Evolutionary conservation across 257 asterid species (phyloP).

Genomic region (Jaltomata sinuosa): DNA sequence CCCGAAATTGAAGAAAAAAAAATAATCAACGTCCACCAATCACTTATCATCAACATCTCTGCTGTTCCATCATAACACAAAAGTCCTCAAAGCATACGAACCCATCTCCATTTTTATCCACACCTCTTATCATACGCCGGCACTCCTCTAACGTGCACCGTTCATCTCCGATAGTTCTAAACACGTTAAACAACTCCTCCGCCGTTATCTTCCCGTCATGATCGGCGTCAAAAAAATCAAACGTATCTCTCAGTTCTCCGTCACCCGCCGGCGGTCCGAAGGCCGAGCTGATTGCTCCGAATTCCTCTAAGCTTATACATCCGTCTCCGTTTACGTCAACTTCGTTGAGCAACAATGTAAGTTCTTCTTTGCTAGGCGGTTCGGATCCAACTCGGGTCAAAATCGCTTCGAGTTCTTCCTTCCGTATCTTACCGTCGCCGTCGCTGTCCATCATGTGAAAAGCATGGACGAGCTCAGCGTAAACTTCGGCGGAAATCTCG

Average conservation of each 20-base stretch:
- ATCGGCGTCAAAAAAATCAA: slow-evolving; percentile 16
- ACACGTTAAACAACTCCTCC: slow-evolving; percentile 8
- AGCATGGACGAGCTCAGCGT: slow-evolving; percentile 44
- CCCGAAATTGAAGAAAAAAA: neutral
- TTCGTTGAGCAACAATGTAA: slow-evolving; percentile 14
- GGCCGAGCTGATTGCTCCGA: slow-evolving; percentile 7
- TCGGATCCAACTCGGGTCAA: slow-evolving; percentile 8
- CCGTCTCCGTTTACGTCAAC: slow-evolving; percentile 18
- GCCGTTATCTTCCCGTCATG: slow-evolving; percentile 22
- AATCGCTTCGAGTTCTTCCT: slow-evolving; percentile 10
- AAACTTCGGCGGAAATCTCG: neutral
- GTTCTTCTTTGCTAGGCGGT: slow-evolving; percentile 9
- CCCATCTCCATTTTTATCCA: slow-evolving; percentile 14
- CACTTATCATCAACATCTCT: neutral
- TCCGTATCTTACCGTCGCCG: slow-evolving; percentile 12
- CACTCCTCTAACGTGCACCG: slow-evolving; percentile 18
- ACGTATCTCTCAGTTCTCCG: slow-evolving; percentile 9
- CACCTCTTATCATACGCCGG: slow-evolving; percentile 16
- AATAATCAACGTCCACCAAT: neutral
- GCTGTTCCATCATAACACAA: slow-evolving; percentile 19
- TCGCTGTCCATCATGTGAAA: slow-evolving; percentile 38
- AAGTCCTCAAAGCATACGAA: slow-evolving; percentile 21
- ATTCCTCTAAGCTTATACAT: slow-evolving; percentile 15
- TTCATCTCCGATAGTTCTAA: slow-evolving; percentile 4
- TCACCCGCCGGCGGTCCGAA: slow-evolving; percentile 9